Conservation (phyloP, 2,329 filamentous ascomycete species). For the Colletotrichum sp. region DNA sequence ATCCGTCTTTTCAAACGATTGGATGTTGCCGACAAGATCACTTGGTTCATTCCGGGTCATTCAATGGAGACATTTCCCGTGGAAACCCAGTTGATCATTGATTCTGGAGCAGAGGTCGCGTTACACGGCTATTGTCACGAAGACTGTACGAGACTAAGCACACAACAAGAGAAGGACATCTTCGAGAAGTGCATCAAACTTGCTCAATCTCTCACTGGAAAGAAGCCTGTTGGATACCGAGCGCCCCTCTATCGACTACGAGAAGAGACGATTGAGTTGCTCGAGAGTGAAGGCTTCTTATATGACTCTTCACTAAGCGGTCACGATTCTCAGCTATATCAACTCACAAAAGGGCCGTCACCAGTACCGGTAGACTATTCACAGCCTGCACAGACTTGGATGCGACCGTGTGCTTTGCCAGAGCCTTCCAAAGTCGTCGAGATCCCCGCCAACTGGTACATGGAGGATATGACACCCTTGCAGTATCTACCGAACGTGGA, state of each 20-base stretch:
- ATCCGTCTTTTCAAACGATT: slow-evolving; percentile 50
- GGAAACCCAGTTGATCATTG: slow-evolving; percentile 42
- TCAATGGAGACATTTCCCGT: slow-evolving; percentile 51
- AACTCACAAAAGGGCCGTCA: slow-evolving; percentile 38
- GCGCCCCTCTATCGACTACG: slow-evolving; percentile 53
- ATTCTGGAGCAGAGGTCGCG: slow-evolving; percentile 49
- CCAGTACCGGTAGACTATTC: slow-evolving; percentile 42
- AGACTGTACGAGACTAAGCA: slow-evolving; percentile 45
- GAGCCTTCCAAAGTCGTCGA: slow-evolving; percentile 38
- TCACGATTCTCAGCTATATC: slow-evolving; percentile 51
- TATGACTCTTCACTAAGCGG: slow-evolving; percentile 50
- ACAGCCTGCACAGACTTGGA: slow-evolving; percentile 44
- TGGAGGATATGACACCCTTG: slow-evolving; percentile 54
- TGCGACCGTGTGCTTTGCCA: slow-evolving; percentile 39
- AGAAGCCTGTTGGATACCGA: slow-evolving; percentile 48
- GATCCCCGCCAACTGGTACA: slow-evolving; percentile 54
- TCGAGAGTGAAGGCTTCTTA: slow-evolving; percentile 48
- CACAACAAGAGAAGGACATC: slow-evolving; percentile 49
- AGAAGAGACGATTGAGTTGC: slow-evolving; percentile 46
- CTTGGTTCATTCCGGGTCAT: slow-evolving; percentile 59
- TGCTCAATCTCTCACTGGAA: slow-evolving; percentile 42
- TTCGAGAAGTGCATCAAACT: slow-evolving; percentile 40
- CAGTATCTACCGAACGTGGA: slow-evolving; percentile 48
- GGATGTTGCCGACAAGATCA: slow-evolving; percentile 48
- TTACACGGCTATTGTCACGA: slow-evolving; percentile 57